Base-by-base conservation (phyloP, 164 flowering plant species). In the Annona squamosa region DNA sequence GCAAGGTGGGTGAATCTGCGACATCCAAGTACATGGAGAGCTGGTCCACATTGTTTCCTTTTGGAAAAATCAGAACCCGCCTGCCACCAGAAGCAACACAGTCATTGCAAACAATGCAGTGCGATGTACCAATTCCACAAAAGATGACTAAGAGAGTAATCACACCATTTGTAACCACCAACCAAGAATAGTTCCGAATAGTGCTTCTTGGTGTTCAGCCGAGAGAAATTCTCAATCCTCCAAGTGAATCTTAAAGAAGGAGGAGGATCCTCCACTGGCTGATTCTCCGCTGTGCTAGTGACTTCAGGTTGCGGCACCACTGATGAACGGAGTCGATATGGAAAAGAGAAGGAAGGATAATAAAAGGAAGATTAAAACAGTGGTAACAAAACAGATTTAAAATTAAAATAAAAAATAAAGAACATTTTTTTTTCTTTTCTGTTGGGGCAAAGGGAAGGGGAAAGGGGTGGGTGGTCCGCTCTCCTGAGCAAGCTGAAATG, bases 11-110 rank as follows among this genome's bases (percentile, higher is more conserved):
- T 10, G 92, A 85, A 77, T 91, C 93, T 10, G 92, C 97, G 68
- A 89, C 93, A 80, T 91, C 93, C 74, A 91, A 77, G 77, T 91
- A 91, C 92, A 91, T 84, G 0, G 97, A 91, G 79, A 91, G 77
- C 75, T 88, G 88, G 72, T 89, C 93, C 76, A 89, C 93, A 72
- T 91, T 88, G 84, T 91, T 89, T 62, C 97, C 97, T 62, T 91
- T 89, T 0, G 97, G 93, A 74, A 89, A 91, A 61, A 85, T 83
- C 73, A 91, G 84, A 17, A 91, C 81, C 70, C 97, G 86, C 97
- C 97, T 91, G 82, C 72, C n/a, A 6, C 17, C 63, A 16, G 16
- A 66, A 42, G 43, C 46, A 66, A 43, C 16, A 46, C 68, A 66
- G 43, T 4, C 13, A 66, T 42, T 13, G 37, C 19, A 66, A 5